Evolutionary conservation across 2,329 filamentous ascomycete genomes (phyloP).

Genomic region (Trichoderma arundinaceum): DNA sequence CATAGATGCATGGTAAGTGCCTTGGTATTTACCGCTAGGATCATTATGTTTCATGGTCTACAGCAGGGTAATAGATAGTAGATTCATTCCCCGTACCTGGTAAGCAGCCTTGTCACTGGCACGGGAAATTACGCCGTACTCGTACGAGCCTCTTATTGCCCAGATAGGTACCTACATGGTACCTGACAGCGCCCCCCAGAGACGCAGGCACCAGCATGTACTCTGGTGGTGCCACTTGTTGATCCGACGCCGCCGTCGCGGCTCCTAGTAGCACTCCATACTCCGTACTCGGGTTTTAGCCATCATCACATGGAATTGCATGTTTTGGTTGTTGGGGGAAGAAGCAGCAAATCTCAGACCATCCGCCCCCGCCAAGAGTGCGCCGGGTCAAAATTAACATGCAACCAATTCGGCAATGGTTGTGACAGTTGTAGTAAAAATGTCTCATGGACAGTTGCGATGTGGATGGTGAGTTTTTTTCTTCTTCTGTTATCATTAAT

Average conservation of each 20-base stretch:
- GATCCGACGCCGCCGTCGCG: neutral
- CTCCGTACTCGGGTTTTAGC: constrained; percentile 15
- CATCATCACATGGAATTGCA: too few relatives aligned
- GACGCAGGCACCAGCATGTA: neutral
- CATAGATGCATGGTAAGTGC: neutral
- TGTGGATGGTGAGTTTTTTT: neutral
- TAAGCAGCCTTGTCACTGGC: too few relatives aligned
- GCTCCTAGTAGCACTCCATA: neutral
- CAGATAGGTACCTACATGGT: neutral
- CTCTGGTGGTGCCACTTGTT: constrained; percentile 3
- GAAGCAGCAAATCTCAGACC: constrained; percentile 1
- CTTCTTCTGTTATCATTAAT: neutral
- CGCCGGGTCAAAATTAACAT: neutral
- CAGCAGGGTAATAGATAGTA: too few relatives aligned
- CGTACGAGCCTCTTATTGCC: neutral
- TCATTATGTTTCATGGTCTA: too few relatives aligned
- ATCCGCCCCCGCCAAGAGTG: constrained; percentile 3
- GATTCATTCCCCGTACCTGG: neutral
- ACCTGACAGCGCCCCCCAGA: neutral
- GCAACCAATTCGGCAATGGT: neutral
- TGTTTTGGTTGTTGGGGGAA: neutral
- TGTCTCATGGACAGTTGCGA: neutral
- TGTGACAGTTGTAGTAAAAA: neutral
- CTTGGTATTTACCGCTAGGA: too few relatives aligned
- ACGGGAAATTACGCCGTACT: neutral